Conservation (phyloP, 139 green algal genomes). For the Picochlorum sp. region DNA sequence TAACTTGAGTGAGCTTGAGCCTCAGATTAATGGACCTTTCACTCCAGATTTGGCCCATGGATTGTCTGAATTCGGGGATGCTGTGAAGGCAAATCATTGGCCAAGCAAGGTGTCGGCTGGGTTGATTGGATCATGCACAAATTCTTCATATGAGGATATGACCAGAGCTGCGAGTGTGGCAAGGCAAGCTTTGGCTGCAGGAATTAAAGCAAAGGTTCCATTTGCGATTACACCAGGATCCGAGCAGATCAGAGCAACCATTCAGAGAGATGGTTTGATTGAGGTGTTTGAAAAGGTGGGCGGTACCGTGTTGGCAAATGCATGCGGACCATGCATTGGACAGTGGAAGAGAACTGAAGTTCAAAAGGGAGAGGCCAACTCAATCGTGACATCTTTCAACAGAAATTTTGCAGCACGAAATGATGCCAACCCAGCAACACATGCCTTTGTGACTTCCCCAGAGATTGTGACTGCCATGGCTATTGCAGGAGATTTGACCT, state of each 20-base stretch:
- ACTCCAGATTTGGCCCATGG: slow-evolving; percentile 83
- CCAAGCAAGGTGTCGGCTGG: slow-evolving; percentile 64
- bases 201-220: slow-evolving; percentile 83
- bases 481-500: slow-evolving; percentile 82
- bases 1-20: slow-evolving; percentile 85
- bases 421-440: slow-evolving; percentile 87
- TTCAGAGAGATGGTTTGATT: slow-evolving; percentile 81
- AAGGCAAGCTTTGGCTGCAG: slow-evolving; percentile 67
- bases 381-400: slow-evolving; percentile 93
- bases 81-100: slow-evolving; percentile 65
- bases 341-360: slow-evolving; percentile 94
- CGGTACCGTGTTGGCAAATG: slow-evolving; percentile 90
- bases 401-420: slow-evolving; percentile 91
- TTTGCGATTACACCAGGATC: slow-evolving; percentile 87
- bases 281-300: slow-evolving; percentile 84
- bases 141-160: slow-evolving; percentile 94
- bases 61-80: slow-evolving; percentile 73
- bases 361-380: slow-evolving; percentile 80
- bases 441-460: slow-evolving; percentile 85
- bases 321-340: slow-evolving; percentile 90
- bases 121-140: slow-evolving; percentile 91
- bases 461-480: slow-evolving; percentile 83
- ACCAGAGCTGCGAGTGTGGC: slow-evolving; percentile 66
- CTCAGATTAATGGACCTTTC: slow-evolving; percentile 92
- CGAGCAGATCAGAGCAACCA: slow-evolving; percentile 93